Percentiles rank a stretch among this genome's conserved stretches.
Evolutionary conservation across 2,329 filamentous ascomycete species (phyloP).

Genomic region (Penicillium sp.): DNA sequence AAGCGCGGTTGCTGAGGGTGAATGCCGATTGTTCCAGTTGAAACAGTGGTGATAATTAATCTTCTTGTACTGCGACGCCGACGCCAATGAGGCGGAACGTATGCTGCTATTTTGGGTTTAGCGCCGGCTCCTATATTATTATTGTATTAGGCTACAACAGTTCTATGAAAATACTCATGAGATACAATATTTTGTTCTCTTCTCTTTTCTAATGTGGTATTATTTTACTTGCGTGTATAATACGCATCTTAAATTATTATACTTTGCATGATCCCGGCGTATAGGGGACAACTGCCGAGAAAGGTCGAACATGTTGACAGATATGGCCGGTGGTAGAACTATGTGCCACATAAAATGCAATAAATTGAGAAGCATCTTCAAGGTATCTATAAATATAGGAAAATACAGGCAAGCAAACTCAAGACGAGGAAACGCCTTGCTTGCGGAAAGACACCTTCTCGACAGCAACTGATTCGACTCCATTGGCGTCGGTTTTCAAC

Average conservation of each 20-base stretch:
- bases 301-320: not conserved
- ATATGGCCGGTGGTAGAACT: not conserved
- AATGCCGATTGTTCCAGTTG: not conserved
- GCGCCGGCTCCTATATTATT: too few species aligned
- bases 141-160: not conserved
- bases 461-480: slow-evolving; percentile 73
- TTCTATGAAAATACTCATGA: too few species aligned
- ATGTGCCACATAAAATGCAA: not conserved
- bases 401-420: slow-evolving; percentile 16
- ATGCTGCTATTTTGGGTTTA: slow-evolving; percentile 27
- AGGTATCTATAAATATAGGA: slow-evolving; percentile 9
- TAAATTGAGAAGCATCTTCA: not conserved
- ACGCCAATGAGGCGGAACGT: slow-evolving; percentile 21
- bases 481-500: slow-evolving; percentile 70
- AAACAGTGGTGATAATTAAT: not conserved
- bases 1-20: slow-evolving; percentile 2
- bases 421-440: slow-evolving; percentile 59
- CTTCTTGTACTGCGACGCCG: slow-evolving; percentile 4
- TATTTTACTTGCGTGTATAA: too few species aligned
- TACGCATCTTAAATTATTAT: too few species aligned
- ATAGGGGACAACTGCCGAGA: too few species aligned
- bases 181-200: not conserved
- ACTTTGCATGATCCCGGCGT: too few species aligned
- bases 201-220: too few species aligned
- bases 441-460: slow-evolving; percentile 86